Percentiles rank a stretch among this genome's conserved stretches.
These are phyloP conservation scores for Grammothele lineata DNA, from an alignment of 768 basidiomycete species.

Conservation along the genomic window DNA sequence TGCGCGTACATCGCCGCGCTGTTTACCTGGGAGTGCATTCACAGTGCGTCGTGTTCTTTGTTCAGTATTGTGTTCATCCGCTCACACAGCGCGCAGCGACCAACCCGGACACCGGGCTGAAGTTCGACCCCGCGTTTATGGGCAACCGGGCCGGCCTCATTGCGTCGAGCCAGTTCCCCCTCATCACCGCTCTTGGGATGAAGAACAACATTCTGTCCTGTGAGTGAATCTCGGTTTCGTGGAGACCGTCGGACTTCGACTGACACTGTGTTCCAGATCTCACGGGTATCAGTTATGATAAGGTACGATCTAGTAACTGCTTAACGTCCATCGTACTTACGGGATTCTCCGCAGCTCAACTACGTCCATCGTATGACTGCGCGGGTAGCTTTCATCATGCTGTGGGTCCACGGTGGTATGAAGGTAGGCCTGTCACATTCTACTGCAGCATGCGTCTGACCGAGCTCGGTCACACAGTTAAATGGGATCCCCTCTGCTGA, in stretches of 20 bases:
- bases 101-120: slow-evolving; percentile 14
- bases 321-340: slow-evolving; percentile 5
- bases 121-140: slow-evolving; percentile 22
- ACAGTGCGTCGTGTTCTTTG: slow-evolving; percentile 18
- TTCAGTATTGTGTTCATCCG: neutral
- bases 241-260: neutral
- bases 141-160: slow-evolving; percentile 38
- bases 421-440: slow-evolving; percentile 26
- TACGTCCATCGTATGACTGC: slow-evolving; percentile 46
- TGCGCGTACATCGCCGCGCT: slow-evolving; percentile 31
- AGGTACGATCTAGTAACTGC: slow-evolving; percentile 38
- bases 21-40: slow-evolving; percentile 24
- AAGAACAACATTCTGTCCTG: slow-evolving; percentile 53
- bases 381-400: slow-evolving; percentile 40
- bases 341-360: slow-evolving; percentile 34
- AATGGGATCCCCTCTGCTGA: too few relatives aligned
- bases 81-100: slow-evolving; percentile 18
- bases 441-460: too few relatives aligned
- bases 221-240: too few relatives aligned
- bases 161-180: slow-evolving; percentile 45
- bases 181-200: slow-evolving; percentile 54
- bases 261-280: slow-evolving; percentile 32
- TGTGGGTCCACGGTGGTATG: slow-evolving; percentile 46
- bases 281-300: slow-evolving; percentile 45
- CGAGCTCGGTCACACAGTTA: neutral